Evolutionary conservation across 768 basidiomycete species (phyloP).

Genomic region (Punctularia strigosozonata): DNA sequence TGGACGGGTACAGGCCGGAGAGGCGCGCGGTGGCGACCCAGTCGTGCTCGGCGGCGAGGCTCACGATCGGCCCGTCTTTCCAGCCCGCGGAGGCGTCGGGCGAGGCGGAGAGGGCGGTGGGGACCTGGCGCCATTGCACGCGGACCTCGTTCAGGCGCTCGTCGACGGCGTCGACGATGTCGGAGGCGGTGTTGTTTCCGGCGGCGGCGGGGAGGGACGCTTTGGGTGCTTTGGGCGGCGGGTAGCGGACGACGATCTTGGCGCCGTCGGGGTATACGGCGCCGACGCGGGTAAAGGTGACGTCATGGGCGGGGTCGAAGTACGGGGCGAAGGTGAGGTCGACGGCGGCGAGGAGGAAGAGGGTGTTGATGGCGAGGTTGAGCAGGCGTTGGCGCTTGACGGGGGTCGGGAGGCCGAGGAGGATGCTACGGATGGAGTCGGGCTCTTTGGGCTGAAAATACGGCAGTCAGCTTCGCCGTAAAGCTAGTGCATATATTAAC

Average conservation of each 20-base stretch:
- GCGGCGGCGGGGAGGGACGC: no score
- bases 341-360: slow-evolving; percentile 21
- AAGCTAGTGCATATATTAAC: neutral
- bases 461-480: slow-evolving; percentile 1
- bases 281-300: slow-evolving; percentile 59
- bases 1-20: slow-evolving; percentile 53
- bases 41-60: slow-evolving; percentile 32
- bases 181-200: no score
- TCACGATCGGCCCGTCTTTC: slow-evolving; percentile 42
- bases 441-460: slow-evolving; percentile 20
- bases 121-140: slow-evolving; percentile 32
- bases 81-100: slow-evolving; percentile 24
- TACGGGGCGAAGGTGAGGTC: slow-evolving; percentile 49
- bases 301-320: slow-evolving; percentile 38
- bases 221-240: slow-evolving; percentile 23
- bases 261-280: slow-evolving; percentile 53
- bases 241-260: slow-evolving; percentile 55
- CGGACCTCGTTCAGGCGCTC: no score
- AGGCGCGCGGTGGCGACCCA: slow-evolving; percentile 48
- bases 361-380: slow-evolving; percentile 26
- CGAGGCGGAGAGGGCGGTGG: slow-evolving; percentile 15
- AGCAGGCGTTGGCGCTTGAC: slow-evolving; percentile 8
- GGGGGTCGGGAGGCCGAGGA: slow-evolving; percentile 22
- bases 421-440: slow-evolving; percentile 16
- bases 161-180: no score